Evolutionary conservation across 257 asterid species (phyloP).

Genomic region (Forsythia suspensa): DNA sequence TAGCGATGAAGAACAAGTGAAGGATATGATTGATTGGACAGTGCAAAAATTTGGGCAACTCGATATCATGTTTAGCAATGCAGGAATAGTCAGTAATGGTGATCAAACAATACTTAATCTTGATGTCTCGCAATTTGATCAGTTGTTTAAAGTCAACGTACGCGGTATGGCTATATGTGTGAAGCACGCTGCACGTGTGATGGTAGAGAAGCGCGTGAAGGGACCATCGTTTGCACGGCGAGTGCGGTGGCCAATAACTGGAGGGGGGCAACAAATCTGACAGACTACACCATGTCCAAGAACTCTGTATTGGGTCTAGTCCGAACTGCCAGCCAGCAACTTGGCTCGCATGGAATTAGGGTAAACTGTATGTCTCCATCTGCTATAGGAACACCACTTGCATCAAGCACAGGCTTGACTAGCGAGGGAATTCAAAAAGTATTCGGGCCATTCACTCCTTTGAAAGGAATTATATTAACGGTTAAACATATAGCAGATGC

Average conservation of each 20-base stretch:
- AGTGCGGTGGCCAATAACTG: constrained; percentile 27
- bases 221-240: constrained; percentile 39
- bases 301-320: constrained; percentile 25
- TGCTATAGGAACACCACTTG: no score
- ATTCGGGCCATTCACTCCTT: no score
- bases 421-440: no score
- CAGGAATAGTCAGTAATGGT: not conserved
- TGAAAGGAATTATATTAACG: no score
- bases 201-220: constrained; percentile 12
- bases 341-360: no score
- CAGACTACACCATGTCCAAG: constrained; percentile 40
- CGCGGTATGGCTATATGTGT: constrained; percentile 35
- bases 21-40: no score
- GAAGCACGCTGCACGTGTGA: constrained; percentile 35
- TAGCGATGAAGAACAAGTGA: no score
- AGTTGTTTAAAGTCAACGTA: constrained; percentile 23
- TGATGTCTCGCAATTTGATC: constrained; percentile 26
- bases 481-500: no score
- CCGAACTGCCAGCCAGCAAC: constrained; percentile 8
- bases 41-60: no score
- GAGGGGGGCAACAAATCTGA: not conserved
- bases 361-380: no score
- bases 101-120: constrained; percentile 36
- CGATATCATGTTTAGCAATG: no score
- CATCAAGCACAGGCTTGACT: no score